Evolutionary conservation across 2,329 filamentous ascomycete genomes (phyloP).

Genomic region (Alternaria rosae): DNA sequence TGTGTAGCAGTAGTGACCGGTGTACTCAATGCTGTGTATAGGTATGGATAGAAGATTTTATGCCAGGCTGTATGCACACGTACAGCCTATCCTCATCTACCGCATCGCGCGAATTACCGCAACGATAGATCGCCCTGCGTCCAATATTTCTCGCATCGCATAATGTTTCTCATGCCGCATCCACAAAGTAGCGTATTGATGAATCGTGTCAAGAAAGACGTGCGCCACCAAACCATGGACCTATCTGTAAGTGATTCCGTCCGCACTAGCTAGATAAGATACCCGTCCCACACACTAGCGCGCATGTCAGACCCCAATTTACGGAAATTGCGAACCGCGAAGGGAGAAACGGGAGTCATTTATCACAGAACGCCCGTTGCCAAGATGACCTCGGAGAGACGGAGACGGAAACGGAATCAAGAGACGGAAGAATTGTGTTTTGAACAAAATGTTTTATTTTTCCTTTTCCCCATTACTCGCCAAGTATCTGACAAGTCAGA

Average conservation of each 20-base stretch:
- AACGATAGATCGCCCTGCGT: neutral
- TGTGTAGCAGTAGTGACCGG: neutral
- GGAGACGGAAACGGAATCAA: neutral
- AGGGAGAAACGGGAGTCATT: conserved; percentile 4
- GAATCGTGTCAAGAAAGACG: neutral
- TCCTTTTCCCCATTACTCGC: conserved; percentile 21
- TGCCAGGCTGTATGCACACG: neutral
- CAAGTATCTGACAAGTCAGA: conserved; percentile 1
- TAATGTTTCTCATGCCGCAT: neutral
- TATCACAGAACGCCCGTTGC: conserved; percentile 4
- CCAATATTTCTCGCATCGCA: neutral
- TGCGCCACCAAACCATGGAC: neutral
- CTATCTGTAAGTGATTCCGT: neutral
- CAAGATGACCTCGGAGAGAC: conserved; percentile 10
- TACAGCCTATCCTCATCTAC: neutral
- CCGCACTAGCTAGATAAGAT: conserved; percentile 7
- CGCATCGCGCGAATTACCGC: neutral
- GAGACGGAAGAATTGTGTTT: neutral
- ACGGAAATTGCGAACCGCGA: conserved; percentile 17
- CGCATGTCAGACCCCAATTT: conserved; percentile 4
- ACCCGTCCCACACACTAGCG: conserved; percentile 19
- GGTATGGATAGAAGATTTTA: neutral
- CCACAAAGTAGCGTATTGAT: conserved; percentile 4
- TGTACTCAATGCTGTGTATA: neutral
- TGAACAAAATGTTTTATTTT: conserved; percentile 7